phyloP scores from a whole-genome alignment of 768 basidiomycete species.

The Tulasnella sp. region DNA sequence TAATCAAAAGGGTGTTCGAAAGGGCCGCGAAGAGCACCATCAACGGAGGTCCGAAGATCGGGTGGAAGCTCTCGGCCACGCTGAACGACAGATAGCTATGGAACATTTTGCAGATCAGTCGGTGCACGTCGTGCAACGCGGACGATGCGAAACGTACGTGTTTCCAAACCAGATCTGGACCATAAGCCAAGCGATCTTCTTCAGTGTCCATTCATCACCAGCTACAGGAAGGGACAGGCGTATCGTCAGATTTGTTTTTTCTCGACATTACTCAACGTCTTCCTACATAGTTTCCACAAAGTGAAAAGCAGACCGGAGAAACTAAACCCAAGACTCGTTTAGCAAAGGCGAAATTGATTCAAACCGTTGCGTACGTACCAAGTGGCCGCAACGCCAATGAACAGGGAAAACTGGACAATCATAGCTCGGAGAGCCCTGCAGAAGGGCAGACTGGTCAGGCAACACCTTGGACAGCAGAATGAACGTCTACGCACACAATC shows the following conservation, averaged over 20 bases:
- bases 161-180: slow-evolving; percentile 82
- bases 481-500: slow-evolving; percentile 43
- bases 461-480: neutral
- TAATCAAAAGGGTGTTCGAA: slow-evolving; percentile 66
- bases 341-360: slow-evolving; percentile 39
- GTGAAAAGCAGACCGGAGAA: slow-evolving; percentile 67
- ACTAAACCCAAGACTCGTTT: slow-evolving; percentile 62
- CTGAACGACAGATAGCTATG: slow-evolving; percentile 30
- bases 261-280: neutral
- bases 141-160: slow-evolving; percentile 23
- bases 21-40: slow-evolving; percentile 51
- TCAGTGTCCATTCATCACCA: slow-evolving; percentile 29
- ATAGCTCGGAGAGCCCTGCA: slow-evolving; percentile 66
- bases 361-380: slow-evolving; percentile 39
- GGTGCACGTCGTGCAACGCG: neutral
- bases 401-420: slow-evolving; percentile 33
- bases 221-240: slow-evolving; percentile 22
- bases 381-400: slow-evolving; percentile 14
- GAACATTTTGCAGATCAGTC: neutral
- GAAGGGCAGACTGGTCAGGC: neutral
- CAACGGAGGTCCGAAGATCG: slow-evolving; percentile 28
- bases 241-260: too few relatives aligned
- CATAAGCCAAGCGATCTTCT: slow-evolving; percentile 69
- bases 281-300: slow-evolving; percentile 38
- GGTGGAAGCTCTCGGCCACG: slow-evolving; percentile 35